A percentile compares a stretch with the other conserved stretches of the same genome.
These are phyloP conservation scores for Ophiocordyceps robertsii DNA, from an alignment of 2,329 filamentous ascomycete species.

Conservation along the genomic window DNA sequence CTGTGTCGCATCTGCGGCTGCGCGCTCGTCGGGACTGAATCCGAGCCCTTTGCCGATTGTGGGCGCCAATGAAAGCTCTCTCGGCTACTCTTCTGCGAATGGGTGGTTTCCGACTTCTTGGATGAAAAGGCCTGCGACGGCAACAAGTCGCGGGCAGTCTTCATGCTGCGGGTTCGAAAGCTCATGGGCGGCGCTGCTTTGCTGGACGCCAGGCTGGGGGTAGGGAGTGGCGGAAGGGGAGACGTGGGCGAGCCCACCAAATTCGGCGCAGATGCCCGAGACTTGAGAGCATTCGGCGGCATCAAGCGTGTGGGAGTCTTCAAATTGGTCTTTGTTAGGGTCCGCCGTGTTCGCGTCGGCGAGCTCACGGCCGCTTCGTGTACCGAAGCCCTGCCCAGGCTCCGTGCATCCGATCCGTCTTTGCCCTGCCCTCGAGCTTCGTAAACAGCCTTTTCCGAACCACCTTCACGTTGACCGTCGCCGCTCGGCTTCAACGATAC, in stretches of 20 bases:
- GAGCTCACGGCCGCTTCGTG: not conserved
- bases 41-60: not conserved
- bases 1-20: slow-evolving; percentile 1
- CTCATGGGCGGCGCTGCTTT: slow-evolving; percentile 22
- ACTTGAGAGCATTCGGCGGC: not conserved
- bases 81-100: not conserved
- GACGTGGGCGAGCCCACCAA: slow-evolving; percentile 7
- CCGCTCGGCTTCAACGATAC: too few relatives aligned
- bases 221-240: slow-evolving; percentile 6
- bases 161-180: slow-evolving; percentile 24
- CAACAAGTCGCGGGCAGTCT: slow-evolving; percentile 7
- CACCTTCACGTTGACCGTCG: too few relatives aligned
- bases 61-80: not conserved
- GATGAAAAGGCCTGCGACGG: slow-evolving; percentile 2
- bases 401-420: not conserved
- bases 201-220: slow-evolving; percentile 4
- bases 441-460: too few relatives aligned
- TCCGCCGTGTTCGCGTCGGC: not conserved
- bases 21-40: not conserved
- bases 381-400: not conserved
- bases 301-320: not conserved
- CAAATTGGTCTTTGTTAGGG: not conserved
- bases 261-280: slow-evolving; percentile 12
- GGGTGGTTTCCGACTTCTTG: not conserved
- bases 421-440: not conserved